Conservation (phyloP, 176 grass and related monocot genomes). For the Pharus latifolius region DNA sequence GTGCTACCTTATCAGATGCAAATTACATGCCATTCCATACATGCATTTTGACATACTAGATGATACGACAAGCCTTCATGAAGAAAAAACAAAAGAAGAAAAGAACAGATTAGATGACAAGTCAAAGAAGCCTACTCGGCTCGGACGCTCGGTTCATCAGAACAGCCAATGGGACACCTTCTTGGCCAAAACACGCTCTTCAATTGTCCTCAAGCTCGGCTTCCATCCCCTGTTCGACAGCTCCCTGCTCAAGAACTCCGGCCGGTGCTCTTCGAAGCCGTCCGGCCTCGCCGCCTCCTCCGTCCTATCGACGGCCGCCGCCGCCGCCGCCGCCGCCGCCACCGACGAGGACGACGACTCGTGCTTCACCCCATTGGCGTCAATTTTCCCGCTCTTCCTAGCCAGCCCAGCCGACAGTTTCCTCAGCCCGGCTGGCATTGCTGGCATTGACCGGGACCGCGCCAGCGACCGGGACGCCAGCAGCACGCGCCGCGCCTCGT, state of each 20-base stretch:
- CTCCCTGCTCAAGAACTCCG: constrained; percentile 69
- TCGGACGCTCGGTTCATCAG: constrained; percentile 12
- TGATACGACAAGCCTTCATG: constrained; percentile 1
- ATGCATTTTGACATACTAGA: constrained; percentile 5
- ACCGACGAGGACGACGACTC: background rate
- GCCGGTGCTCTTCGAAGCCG: constrained; percentile 38
- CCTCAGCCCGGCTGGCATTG: too few relatives aligned
- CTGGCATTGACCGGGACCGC: constrained; percentile 36
- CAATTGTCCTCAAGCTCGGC: constrained; percentile 76
- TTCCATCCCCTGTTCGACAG: constrained; percentile 78
- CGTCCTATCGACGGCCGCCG: background rate
- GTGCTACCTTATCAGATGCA: constrained; percentile 14
- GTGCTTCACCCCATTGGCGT: background rate
- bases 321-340: background rate
- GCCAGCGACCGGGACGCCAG: constrained; percentile 41
- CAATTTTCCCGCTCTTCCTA: background rate
- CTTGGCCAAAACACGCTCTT: constrained; percentile 45
- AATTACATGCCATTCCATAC: constrained; percentile 13
- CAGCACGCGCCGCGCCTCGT: constrained; percentile 58
- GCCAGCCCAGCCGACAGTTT: too few relatives aligned
- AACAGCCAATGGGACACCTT: constrained; percentile 83
- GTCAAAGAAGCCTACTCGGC: constrained; percentile 10
- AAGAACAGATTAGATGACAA: background rate
- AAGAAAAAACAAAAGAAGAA: background rate
- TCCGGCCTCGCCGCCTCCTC: background rate